A percentile compares a stretch with the other conserved stretches of the same genome.
Conservation (phyloP, 805 yeast genomes). For the Brettanomyces sp. region DNA sequence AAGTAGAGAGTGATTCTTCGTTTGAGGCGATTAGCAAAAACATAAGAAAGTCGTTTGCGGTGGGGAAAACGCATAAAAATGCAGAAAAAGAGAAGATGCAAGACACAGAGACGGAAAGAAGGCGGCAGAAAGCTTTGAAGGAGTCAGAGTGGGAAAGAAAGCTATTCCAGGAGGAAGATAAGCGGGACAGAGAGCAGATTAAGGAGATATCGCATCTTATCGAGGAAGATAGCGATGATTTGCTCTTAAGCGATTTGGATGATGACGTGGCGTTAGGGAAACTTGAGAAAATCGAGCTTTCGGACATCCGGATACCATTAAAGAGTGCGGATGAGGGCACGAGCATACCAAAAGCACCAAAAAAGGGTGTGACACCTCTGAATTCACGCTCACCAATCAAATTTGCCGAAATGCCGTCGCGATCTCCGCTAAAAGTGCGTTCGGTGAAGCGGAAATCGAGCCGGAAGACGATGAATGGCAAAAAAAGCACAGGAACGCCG, state of each 20-base stretch:
- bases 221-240: slow-evolving; percentile 12
- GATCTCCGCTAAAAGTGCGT: slow-evolving; percentile 23
- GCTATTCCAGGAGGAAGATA: not conserved
- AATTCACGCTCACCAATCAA: slow-evolving; percentile 21
- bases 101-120: not conserved
- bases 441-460: slow-evolving; percentile 18
- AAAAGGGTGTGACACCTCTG: slow-evolving; percentile 15
- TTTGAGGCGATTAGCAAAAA: slow-evolving; percentile 23
- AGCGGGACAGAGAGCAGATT: slow-evolving; percentile 10
- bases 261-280: slow-evolving; percentile 20
- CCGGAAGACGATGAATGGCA: slow-evolving; percentile 10
- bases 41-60: slow-evolving; percentile 23
- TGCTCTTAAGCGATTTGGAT: slow-evolving; percentile 15
- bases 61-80: slow-evolving; percentile 6
- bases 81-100: not conserved
- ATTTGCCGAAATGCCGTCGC: slow-evolving; percentile 24
- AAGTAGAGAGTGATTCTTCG: slow-evolving; percentile 14
- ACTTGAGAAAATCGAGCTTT: slow-evolving; percentile 21
- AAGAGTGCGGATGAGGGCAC: slow-evolving; percentile 5
- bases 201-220: slow-evolving; percentile 13
- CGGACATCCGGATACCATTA: slow-evolving; percentile 17
- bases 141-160: not conserved
- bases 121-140: not conserved
- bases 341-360: slow-evolving; percentile 7
- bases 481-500: not conserved